Conservation (phyloP, 441 rosid species). For the Macaranga tanarius region DNA sequence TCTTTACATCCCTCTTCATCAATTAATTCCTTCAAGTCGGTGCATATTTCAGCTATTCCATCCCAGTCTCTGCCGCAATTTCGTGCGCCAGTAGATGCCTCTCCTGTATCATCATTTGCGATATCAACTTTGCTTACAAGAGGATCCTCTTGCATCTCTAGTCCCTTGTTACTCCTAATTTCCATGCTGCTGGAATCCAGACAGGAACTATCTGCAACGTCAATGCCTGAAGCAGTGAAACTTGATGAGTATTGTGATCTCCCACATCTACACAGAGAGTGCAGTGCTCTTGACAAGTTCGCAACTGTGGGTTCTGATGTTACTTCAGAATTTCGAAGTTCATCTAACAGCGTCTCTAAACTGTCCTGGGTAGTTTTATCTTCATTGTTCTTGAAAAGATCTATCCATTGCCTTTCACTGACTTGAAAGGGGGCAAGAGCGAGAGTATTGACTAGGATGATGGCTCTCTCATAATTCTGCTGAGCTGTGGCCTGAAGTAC, state of each 20-base stretch:
- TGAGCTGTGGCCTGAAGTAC: slow-evolving; percentile 55
- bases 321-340: slow-evolving; percentile 44
- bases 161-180: slow-evolving; percentile 9
- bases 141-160: slow-evolving; percentile 14
- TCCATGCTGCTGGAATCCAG: slow-evolving; percentile 6
- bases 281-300: slow-evolving; percentile 64
- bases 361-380: slow-evolving; percentile 40
- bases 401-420: slow-evolving; percentile 70
- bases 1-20: slow-evolving; percentile 15
- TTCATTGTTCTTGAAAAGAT: slow-evolving; percentile 44
- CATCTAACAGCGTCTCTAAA: slow-evolving; percentile 45
- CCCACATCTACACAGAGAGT: slow-evolving; percentile 35
- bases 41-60: slow-evolving; percentile 4
- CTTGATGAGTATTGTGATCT: slow-evolving; percentile 23
- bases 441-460: slow-evolving; percentile 48
- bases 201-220: slow-evolving; percentile 14
- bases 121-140: slow-evolving; percentile 1
- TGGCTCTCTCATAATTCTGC: slow-evolving; percentile 58
- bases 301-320: slow-evolving; percentile 53
- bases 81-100: not conserved
- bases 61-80: slow-evolving; percentile 10
- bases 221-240: slow-evolving; percentile 18
- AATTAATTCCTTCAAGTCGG: not conserved
- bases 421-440: slow-evolving; percentile 76
- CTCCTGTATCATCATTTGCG: not conserved